Conservation (phyloP, 169 alveolate species). For the Plasmodium yoelii region DNA sequence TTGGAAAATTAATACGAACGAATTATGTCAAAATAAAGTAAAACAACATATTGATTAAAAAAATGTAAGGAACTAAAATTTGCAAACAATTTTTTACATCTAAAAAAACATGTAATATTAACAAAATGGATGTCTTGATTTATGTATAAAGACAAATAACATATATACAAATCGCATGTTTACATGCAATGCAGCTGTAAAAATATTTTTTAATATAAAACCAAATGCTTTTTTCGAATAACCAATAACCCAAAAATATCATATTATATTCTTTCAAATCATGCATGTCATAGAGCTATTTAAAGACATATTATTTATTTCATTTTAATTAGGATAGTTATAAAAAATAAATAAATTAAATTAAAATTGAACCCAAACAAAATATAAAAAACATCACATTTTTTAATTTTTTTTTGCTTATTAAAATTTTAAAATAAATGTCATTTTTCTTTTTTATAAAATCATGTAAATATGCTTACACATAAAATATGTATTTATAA, state of each 20-base stretch:
- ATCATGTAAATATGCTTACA: constrained; percentile 7
- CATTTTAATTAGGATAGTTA: constrained; percentile 2
- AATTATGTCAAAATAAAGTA: too few relatives aligned
- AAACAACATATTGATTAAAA: too few relatives aligned
- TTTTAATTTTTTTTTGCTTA: not conserved
- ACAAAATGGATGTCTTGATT: too few relatives aligned
- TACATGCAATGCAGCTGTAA: too few relatives aligned
- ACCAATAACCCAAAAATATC: constrained; percentile 5
- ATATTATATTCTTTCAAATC: not conserved
- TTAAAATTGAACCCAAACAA: not conserved
- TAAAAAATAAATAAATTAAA: constrained; percentile 15
- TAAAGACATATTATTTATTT: not conserved
- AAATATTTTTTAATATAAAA: too few relatives aligned
- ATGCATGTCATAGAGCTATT: constrained; percentile 22
- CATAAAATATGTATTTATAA: not conserved
- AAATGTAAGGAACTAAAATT: too few relatives aligned
- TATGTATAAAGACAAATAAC: too few relatives aligned
- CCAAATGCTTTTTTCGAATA: too few relatives aligned
- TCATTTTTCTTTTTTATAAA: constrained; percentile 1
- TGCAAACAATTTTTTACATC: too few relatives aligned
- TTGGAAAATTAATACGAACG: too few relatives aligned
- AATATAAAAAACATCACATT: not conserved
- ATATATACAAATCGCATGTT: too few relatives aligned
- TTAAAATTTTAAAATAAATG: not conserved
- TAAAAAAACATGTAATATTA: too few relatives aligned